Base-by-base conservation (phyloP, 331 rosid genomes). In the Malus hybrid region DNA sequence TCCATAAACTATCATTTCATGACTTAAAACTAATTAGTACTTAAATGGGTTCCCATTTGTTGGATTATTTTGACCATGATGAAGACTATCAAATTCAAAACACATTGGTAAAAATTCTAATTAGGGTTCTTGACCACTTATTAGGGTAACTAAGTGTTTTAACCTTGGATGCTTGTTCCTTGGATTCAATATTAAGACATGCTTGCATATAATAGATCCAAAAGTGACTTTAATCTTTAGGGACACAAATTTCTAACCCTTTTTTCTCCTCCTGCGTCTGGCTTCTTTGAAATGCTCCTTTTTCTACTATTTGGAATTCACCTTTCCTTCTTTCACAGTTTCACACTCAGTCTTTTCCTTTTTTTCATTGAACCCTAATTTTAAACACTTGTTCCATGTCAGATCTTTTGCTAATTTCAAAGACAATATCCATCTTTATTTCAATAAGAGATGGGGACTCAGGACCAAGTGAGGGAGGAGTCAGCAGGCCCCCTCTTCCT, bases 141-240 rank as follows among this genome's bases (percentile, higher is more conserved):
- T 72, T 57, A 15, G 22, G 10, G 20, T 74, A 74, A 74, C 61
- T 18, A 52, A 18, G 70, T 24, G 24, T 31, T 86, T 75, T 76
- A 42, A 85, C 96, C 87, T 93, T 71, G 93, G 98, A 93, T 93
- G 86, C 97, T 75, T 18, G 79, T 82, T 77, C 57, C 87, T 93
- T 88, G 98, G 98, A 90, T 93, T 93, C 94, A 91, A 74, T 74
- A 74, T 73, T 78, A 73, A 82, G 68, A 14, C 67, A 46, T 87
- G 87, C 87, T 63, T 80, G 81, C 75, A 73, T 72, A 78, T 80
- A 50, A 70, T 77, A 73, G 75, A 63, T 64, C 73, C 65, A 72
- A 88, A 93, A 88, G 97, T 83, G 69, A 86, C 96, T 91, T 93
- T 24, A 24, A 24, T 24, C 24, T 24, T 24, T 88, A 69, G 82